Evolutionary conservation across 805 yeast species (phyloP), one percentile per base, ranked within the genome.

Genomic region (Kuraishia molischiana): DNA sequence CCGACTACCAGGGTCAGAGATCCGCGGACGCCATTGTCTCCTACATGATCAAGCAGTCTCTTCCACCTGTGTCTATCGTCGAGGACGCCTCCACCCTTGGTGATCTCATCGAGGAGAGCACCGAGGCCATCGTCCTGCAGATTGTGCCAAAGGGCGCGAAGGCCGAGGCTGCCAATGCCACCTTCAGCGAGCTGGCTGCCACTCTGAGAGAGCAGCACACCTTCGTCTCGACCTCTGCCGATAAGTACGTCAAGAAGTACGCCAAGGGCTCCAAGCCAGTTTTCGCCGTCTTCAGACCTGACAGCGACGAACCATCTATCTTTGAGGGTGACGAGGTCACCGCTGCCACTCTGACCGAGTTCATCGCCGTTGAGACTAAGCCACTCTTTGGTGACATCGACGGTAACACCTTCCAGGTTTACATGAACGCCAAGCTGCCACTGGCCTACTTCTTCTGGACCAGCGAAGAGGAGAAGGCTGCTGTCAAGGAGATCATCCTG

Each of bases 361-460:
- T 79, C 54, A 62, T 79, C 48, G 59, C 62, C 38, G 58, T 62
- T 47, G 92, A 87, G 65, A 61, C 80, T 35, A 72, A 83, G 56
- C 96, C 97, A 40, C 69, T 74, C 51, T 80, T 89, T 50, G 95
- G 95, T 53, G 96, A 89, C 62, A 76, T 90, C 46, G 78, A 77
- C 52, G 87, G 92, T 47, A 68, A 74, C 38, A 80, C 92, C 45
- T 92, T 81, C 72, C 66, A 71, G 61, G 55, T 68, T 31, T 92
- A 89, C 69, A 76, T 85, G 72, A 62, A 69, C 40, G 65, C 87
- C 42, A 72, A 76, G 26, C 46, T 77, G 40, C 98, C 98, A 44
- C 64, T 92, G 47, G 94, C 85, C 38, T 90, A 89, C 71, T 78
- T 83, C 59, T 92, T 92, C 68, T 86, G 84, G 67, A 75, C 72